Evolutionary conservation across 2,329 filamentous ascomycete genomes (phyloP).

Genomic region (Monilinia laxa): DNA sequence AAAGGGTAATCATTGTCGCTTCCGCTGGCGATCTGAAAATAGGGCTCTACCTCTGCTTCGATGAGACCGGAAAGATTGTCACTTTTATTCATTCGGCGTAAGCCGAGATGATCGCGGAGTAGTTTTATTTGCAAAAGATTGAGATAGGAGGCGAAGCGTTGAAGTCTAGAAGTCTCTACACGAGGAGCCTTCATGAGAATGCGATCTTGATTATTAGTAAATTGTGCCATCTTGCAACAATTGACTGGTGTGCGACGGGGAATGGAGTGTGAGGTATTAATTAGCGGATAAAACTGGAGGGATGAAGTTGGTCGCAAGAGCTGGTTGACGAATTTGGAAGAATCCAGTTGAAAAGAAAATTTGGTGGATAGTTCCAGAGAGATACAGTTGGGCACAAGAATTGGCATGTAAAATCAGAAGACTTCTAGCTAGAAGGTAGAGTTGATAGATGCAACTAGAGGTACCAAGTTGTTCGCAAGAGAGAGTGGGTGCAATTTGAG

Average conservation of each 20-base stretch:
- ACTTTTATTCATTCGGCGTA: constrained; percentile 2
- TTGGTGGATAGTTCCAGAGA: background rate
- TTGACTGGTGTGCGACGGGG: no score
- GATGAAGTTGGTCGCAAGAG: no score
- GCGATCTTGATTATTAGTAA: background rate
- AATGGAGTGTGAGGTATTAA: background rate
- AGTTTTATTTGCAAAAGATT: background rate
- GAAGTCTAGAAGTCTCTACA: background rate
- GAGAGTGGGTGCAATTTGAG: no score
- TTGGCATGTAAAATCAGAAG: background rate
- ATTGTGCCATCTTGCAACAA: background rate
- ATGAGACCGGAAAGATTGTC: background rate
- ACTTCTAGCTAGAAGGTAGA: no score
- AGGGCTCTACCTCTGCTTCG: background rate
- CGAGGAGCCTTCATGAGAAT: background rate
- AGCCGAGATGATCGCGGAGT: background rate
- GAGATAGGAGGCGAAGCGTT: background rate
- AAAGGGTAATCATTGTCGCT: background rate
- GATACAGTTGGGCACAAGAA: no score
- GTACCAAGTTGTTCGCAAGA: background rate
- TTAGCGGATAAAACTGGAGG: background rate
- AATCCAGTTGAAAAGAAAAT: background rate
- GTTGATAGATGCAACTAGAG: no score
- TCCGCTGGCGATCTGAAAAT: background rate
- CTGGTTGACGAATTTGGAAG: background rate